Evolutionary conservation across 176 grass and related monocot genomes (phyloP).

Genomic region (Lolium rigidum): DNA sequence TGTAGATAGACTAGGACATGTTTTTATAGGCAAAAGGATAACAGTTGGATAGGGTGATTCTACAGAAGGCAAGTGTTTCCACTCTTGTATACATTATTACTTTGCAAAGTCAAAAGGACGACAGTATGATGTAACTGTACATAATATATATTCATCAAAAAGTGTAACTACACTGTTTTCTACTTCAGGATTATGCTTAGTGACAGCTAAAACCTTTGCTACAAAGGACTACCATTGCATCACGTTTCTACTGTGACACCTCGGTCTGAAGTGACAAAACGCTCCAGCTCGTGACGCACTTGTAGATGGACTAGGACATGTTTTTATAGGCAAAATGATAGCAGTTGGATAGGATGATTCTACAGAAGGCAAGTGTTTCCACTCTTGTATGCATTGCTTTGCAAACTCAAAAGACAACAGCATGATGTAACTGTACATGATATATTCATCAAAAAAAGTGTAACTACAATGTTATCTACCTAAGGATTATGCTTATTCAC

Average conservation of each 20-base stretch:
- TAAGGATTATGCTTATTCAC: not conserved
- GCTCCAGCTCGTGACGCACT: conserved; percentile 29
- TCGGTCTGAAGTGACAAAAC: no score
- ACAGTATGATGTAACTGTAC: conserved; percentile 22
- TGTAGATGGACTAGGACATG: conserved; percentile 38
- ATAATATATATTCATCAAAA: conserved; percentile 31
- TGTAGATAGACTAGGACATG: conserved; percentile 38
- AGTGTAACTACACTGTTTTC: not conserved
- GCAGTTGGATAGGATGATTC: not conserved
- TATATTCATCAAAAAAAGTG: conserved; percentile 1
- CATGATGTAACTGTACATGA: conserved; percentile 32
- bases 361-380: not conserved
- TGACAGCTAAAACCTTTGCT: no score
- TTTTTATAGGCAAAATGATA: conserved; percentile 11
- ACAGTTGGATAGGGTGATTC: not conserved
- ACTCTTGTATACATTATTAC: not conserved
- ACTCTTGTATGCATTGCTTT: conserved; percentile 9
- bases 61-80: not conserved
- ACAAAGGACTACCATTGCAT: no score
- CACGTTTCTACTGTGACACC: no score
- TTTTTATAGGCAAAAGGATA: conserved; percentile 11
- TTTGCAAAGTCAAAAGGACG: conserved; percentile 17
- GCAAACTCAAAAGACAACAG: conserved; percentile 3
- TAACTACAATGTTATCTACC: not conserved
- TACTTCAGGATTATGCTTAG: not conserved